Conservation (phyloP, 129 eudicot genomes). For the carrot (Daucus carota) region DH1_v3.0 NC_030387.2:37895501-37896000, state of each 20-base stretch:
- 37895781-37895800: neutral
- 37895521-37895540: neutral
- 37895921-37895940: constrained; percentile 60
- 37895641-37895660: constrained; percentile 53
- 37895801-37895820: neutral
- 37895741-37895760: constrained; percentile 81
- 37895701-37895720: constrained; percentile 66
- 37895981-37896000: neutral
- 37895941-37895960: constrained; percentile 47
- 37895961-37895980: constrained; percentile 7
- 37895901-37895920: constrained; percentile 54
- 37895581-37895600: neutral
- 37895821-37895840: neutral
- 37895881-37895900: constrained; percentile 79
- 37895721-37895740: constrained; percentile 74
- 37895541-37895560: neutral
- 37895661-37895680: constrained; percentile 62
- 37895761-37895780: constrained; percentile 60
- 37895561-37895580: neutral
- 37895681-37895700: constrained; percentile 73
- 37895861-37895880: constrained; percentile 26
- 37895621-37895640: neutral
- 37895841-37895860: neutral
- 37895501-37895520: neutral
- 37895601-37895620: neutral